A percentile compares a stretch with the other conserved stretches of the same genome.
Conservation (phyloP, 78 protist genomes). For the Pigoraptor vietnamica region DNA sequence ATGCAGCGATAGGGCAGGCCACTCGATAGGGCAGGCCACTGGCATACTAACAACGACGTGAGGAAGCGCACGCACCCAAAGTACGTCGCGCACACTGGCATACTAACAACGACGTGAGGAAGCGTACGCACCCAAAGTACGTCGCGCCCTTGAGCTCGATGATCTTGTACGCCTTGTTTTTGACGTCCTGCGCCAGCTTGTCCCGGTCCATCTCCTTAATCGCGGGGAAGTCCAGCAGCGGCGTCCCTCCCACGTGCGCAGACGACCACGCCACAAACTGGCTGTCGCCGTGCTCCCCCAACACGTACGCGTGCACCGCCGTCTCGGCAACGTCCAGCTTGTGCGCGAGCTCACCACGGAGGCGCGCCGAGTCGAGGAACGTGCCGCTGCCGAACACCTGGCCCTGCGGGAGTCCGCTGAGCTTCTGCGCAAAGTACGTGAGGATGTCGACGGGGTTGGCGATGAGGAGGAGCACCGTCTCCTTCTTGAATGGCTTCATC, state of each 20-base stretch:
- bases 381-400: neutral
- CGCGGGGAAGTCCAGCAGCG: neutral
- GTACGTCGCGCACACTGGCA: too few species aligned
- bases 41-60: too few species aligned
- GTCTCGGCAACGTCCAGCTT: neutral
- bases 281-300: slow-evolving; percentile 6
- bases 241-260: neutral
- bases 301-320: neutral
- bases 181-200: neutral
- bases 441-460: slow-evolving; percentile 1
- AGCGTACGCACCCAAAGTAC: neutral
- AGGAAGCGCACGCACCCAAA: too few species aligned
- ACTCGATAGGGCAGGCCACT: too few species aligned
- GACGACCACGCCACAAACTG: neutral
- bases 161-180: neutral
- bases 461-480: neutral
- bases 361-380: neutral
- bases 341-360: neutral
- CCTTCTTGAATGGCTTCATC: neutral
- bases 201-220: neutral
- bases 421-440: neutral
- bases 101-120: too few species aligned
- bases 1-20: too few species aligned
- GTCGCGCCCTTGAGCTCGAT: neutral
- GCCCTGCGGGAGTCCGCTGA: neutral